Conservation (phyloP, 331 rosid genomes). For the Cydonia oblonga region DNA sequence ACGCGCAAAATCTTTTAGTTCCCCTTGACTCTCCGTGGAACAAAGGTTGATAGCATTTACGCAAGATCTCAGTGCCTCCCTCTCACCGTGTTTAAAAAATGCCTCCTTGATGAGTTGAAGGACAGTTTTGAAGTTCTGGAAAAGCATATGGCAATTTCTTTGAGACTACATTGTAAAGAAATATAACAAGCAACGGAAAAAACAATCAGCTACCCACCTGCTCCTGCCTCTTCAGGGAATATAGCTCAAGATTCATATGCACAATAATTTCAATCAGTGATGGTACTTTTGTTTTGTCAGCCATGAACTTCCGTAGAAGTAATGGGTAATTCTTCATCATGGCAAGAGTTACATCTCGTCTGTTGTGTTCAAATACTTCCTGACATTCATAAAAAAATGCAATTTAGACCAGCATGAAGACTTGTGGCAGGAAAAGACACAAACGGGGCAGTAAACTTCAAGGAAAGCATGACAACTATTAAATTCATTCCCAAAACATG, state of each 20-base stretch:
- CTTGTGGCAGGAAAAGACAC: background rate
- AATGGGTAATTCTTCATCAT: slow-evolving; percentile 76
- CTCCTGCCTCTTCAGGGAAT: slow-evolving; percentile 85
- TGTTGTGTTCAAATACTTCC: slow-evolving; percentile 77
- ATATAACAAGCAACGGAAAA: slow-evolving; percentile 9
- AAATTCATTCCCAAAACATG: background rate
- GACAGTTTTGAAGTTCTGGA: slow-evolving; percentile 66
- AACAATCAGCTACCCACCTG: slow-evolving; percentile 40
- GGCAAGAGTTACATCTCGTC: slow-evolving; percentile 69
- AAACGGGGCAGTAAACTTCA: background rate
- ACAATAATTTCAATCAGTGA: slow-evolving; percentile 64
- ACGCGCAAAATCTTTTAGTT: slow-evolving; percentile 84
- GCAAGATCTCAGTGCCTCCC: slow-evolving; percentile 80
- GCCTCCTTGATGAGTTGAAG: slow-evolving; percentile 84
- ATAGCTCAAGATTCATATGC: slow-evolving; percentile 75
- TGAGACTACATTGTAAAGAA: slow-evolving; percentile 3
- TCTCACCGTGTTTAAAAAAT: slow-evolving; percentile 82
- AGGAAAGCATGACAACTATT: background rate
- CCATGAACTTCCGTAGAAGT: slow-evolving; percentile 78
- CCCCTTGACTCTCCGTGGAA: slow-evolving; percentile 78
- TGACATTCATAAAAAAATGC: slow-evolving; percentile 21
- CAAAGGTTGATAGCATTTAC: slow-evolving; percentile 64
- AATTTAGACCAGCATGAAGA: background rate
- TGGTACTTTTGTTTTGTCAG: slow-evolving; percentile 77
- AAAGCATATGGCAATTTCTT: slow-evolving; percentile 7